phyloP scores from a whole-genome alignment of 805 yeast genomes.

The Saturnispora silvae region DNA sequence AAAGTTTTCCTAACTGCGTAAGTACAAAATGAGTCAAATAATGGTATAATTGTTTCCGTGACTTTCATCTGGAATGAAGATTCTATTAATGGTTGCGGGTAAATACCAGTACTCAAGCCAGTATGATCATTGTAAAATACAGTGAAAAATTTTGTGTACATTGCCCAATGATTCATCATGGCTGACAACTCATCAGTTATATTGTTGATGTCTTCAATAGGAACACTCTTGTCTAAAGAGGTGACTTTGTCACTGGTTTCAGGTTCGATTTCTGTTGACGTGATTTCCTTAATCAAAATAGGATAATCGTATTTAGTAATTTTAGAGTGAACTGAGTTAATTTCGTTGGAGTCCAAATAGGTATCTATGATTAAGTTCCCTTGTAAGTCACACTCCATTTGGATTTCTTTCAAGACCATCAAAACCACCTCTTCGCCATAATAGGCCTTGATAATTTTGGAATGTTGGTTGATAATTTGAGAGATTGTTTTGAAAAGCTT shows the following conservation, averaged over 20 bases:
- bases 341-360: conserved; percentile 60
- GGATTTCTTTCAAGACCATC: conserved; percentile 61
- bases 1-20: conserved; percentile 69
- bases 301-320: conserved; percentile 47
- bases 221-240: conserved; percentile 20
- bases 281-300: conserved; percentile 27
- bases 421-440: conserved; percentile 61
- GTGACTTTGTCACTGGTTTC: conserved; percentile 11
- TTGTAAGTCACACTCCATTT: conserved; percentile 86
- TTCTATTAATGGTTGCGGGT: conserved; percentile 43
- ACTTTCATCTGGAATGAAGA: conserved; percentile 51
- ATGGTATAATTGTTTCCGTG: conserved; percentile 39
- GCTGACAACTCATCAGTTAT: conserved; percentile 60
- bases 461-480: conserved; percentile 75
- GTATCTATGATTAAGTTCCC: conserved; percentile 82
- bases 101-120: conserved; percentile 18
- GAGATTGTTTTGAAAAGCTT: conserved; percentile 78
- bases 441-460: conserved; percentile 61
- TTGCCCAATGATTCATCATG: conserved; percentile 77
- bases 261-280: conserved; percentile 20
- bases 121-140: conserved; percentile 48
- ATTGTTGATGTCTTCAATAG: conserved; percentile 59
- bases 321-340: conserved; percentile 46
- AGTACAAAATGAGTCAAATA: conserved; percentile 52
- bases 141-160: conserved; percentile 64